Conservation (phyloP, 495 filamentous ascomycete species). For the Extremus antarcticus region DNA sequence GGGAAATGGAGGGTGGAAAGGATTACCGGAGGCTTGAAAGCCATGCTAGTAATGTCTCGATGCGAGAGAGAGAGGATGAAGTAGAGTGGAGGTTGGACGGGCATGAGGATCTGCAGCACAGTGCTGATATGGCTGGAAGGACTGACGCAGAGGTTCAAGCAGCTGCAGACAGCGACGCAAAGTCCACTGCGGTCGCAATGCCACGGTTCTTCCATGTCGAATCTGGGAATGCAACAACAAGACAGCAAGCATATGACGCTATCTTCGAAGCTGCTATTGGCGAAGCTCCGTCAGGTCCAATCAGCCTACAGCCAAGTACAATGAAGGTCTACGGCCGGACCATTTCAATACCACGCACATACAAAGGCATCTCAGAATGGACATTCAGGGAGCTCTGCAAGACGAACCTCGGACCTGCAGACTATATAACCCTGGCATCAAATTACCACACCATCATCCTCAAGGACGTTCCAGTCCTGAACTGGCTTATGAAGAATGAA, state of each 20-base stretch:
- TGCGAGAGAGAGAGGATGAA: not conserved
- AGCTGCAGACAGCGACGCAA: not conserved
- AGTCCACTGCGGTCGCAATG: not conserved
- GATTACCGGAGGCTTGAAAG: conserved; percentile 48
- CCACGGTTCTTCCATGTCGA: conserved; percentile 1
- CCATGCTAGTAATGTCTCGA: too few relatives aligned
- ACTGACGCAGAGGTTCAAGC: conserved; percentile 25
- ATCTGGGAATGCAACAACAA: not conserved
- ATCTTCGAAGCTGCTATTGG: not conserved
- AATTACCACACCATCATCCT: conserved; percentile 60
- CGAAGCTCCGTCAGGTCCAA: not conserved
- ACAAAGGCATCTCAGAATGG: conserved; percentile 42
- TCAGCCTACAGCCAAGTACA: conserved; percentile 38
- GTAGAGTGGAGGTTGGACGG: conserved; percentile 14
- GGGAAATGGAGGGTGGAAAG: conserved; percentile 55
- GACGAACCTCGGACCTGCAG: conserved; percentile 50
- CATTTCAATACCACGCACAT: conserved; percentile 40
- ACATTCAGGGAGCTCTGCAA: conserved; percentile 49
- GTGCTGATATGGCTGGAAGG: conserved; percentile 20
- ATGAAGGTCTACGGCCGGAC: conserved; percentile 50
- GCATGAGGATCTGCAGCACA: conserved; percentile 15
- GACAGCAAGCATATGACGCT: conserved; percentile 1
- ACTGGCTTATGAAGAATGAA: conserved; percentile 54
- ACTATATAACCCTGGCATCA: conserved; percentile 61
- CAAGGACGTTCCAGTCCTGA: conserved; percentile 46